These are phyloP conservation scores for Crithidia thermophila DNA, from an alignment of 208 protist genomes.

Conservation along the genomic window DNA sequence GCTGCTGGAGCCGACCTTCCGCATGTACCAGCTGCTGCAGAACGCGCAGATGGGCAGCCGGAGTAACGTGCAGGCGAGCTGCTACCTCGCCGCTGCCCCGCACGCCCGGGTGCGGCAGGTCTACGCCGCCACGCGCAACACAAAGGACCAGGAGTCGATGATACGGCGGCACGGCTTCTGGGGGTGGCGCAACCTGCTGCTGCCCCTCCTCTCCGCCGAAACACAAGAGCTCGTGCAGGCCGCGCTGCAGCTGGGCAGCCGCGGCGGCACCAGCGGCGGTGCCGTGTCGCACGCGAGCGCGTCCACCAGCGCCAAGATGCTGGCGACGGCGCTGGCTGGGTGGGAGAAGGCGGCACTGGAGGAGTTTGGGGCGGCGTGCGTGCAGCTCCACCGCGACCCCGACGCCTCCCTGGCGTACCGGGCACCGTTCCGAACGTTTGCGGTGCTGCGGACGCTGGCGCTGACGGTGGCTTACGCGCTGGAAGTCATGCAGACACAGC, in stretches of 20 bases:
- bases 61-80: background rate
- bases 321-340: background rate
- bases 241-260: background rate
- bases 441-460: constrained; percentile 18
- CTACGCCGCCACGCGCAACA: constrained; percentile 10
- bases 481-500: constrained; percentile 19
- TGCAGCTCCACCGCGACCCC: constrained; percentile 17
- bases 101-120: constrained; percentile 14
- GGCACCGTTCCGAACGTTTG: constrained; percentile 6
- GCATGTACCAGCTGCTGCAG: constrained; percentile 25
- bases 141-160: constrained; percentile 15
- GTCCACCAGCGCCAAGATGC: constrained; percentile 10
- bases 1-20: constrained; percentile 12
- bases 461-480: constrained; percentile 19
- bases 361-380: constrained; percentile 12
- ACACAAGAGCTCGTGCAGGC: constrained; percentile 9
- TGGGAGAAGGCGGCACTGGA: constrained; percentile 95
- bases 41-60: constrained; percentile 12
- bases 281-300: background rate
- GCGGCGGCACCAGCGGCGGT: background rate
- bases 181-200: constrained; percentile 25
- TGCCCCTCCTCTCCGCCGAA: constrained; percentile 10
- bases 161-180: constrained; percentile 25
- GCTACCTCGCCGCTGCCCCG: constrained; percentile 20
- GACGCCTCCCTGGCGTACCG: constrained; percentile 14